A percentile compares a stretch with the other conserved stretches of the same genome.
phyloP scores from a whole-genome alignment of 768 basidiomycete genomes.

The Filobasidium floriforme region DNA sequence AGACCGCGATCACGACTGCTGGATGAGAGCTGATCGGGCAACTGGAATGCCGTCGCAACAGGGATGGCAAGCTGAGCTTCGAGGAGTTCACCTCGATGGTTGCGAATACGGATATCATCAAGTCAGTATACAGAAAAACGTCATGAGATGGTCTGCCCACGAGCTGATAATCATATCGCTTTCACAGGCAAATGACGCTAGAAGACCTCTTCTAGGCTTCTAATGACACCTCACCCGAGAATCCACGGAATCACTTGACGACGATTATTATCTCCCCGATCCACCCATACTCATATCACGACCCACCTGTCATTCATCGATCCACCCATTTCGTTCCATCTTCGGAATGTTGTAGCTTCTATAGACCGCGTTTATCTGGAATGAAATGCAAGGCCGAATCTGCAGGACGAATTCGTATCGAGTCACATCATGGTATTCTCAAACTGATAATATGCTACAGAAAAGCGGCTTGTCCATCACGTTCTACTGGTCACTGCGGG shows the following conservation, averaged over 20 bases:
- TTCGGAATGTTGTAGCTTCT: background rate
- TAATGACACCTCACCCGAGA: too few relatives aligned
- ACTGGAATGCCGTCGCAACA: slow-evolving; percentile 15
- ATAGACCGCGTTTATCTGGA: slow-evolving; percentile 1
- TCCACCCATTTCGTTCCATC: too few relatives aligned
- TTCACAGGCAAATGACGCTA: slow-evolving; percentile 71
- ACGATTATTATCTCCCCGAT: too few relatives aligned
- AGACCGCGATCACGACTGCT: too few relatives aligned
- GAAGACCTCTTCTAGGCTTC: slow-evolving; percentile 70
- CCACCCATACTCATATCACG: too few relatives aligned
- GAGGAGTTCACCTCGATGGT: slow-evolving; percentile 97
- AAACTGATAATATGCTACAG: too few relatives aligned
- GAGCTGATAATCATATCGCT: background rate
- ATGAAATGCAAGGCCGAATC: background rate
- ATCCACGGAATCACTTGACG: too few relatives aligned
- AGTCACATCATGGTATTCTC: too few relatives aligned
- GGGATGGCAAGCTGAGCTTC: slow-evolving; percentile 90
- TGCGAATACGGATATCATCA: slow-evolving; percentile 95
- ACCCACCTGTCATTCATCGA: too few relatives aligned
- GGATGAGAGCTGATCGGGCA: background rate
- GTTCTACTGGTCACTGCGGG: too few relatives aligned
- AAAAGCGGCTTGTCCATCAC: too few relatives aligned
- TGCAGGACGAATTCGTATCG: too few relatives aligned
- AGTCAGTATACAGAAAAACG: slow-evolving; percentile 45
- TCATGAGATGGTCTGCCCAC: background rate